These are phyloP conservation scores for Babjeviella inositovora DNA, from an alignment of 805 yeast species.

Conservation along the genomic window DNA sequence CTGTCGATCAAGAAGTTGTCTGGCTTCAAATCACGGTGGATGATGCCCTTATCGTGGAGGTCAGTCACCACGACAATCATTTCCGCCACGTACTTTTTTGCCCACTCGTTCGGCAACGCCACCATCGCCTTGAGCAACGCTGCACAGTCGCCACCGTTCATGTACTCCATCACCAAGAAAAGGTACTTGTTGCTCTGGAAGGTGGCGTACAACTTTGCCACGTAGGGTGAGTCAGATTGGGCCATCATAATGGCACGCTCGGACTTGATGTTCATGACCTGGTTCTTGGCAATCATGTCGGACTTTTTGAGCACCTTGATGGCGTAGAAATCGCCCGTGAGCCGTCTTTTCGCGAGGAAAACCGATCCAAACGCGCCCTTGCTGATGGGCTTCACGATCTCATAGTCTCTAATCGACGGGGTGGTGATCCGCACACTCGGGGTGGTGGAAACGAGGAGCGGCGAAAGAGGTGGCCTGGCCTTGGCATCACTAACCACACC, in stretches of 20 bases:
- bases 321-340: slow-evolving; percentile 92
- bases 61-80: slow-evolving; percentile 83
- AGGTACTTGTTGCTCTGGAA: slow-evolving; percentile 81
- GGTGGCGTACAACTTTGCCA: slow-evolving; percentile 75
- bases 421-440: slow-evolving; percentile 31
- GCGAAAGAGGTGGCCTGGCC: slow-evolving; percentile 61
- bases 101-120: slow-evolving; percentile 75
- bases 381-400: slow-evolving; percentile 81
- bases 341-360: slow-evolving; percentile 63
- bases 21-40: slow-evolving; percentile 92
- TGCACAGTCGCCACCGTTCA: slow-evolving; percentile 93
- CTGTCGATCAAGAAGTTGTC: slow-evolving; percentile 81
- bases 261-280: slow-evolving; percentile 83
- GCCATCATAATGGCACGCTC: slow-evolving; percentile 98
- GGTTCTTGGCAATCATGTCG: slow-evolving; percentile 96
- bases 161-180: slow-evolving; percentile 89
- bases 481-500: too few relatives aligned
- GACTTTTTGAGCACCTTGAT: slow-evolving; percentile 82
- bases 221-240: slow-evolving; percentile 84
- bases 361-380: slow-evolving; percentile 98
- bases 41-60: slow-evolving; percentile 74
- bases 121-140: slow-evolving; percentile 73
- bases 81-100: slow-evolving; percentile 74
- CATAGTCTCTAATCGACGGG: slow-evolving; percentile 79
- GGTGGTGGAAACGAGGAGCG: slow-evolving; percentile 55